Conservation (phyloP, 1,139 yeast genomes). For the Geotrichum histeridarum region DNA sequence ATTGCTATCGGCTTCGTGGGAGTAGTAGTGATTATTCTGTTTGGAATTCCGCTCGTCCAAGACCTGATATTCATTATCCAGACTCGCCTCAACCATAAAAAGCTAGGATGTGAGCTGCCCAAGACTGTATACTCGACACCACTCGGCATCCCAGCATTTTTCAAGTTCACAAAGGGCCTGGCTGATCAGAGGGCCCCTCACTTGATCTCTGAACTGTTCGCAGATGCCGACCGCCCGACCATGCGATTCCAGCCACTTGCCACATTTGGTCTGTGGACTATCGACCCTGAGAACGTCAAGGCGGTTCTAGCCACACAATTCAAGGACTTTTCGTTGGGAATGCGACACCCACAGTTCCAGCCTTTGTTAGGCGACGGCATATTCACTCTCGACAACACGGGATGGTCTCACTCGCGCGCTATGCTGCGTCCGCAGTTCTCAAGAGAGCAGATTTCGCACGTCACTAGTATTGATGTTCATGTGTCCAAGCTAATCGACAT, state of each 20-base stretch:
- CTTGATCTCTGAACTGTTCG: not conserved
- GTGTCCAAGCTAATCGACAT: slow-evolving; percentile 40
- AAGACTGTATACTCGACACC: not conserved
- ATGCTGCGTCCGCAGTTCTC: slow-evolving; percentile 52
- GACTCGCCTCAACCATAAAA: not conserved
- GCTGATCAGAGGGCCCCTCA: not conserved
- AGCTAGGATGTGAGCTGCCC: not conserved
- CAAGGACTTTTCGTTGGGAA: slow-evolving; percentile 45
- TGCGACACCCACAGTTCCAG: slow-evolving; percentile 41
- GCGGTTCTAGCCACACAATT: slow-evolving; percentile 35
- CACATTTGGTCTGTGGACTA: slow-evolving; percentile 27
- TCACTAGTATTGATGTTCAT: slow-evolving; percentile 45
- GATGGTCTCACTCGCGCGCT: slow-evolving; percentile 51
- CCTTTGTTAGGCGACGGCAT: slow-evolving; percentile 52
- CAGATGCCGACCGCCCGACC: not conserved
- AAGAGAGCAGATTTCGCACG: slow-evolving; percentile 48
- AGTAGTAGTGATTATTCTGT: not conserved
- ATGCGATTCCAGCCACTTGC: slow-evolving; percentile 4
- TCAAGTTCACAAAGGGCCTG: not conserved
- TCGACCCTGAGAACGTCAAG: slow-evolving; percentile 43
- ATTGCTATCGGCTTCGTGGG: not conserved
- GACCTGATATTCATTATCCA: not conserved
- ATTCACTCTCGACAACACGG: slow-evolving; percentile 47
- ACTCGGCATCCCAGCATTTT: not conserved
- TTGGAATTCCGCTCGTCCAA: not conserved